Base-by-base conservation (phyloP, 179 eudicot genomes). In the Silene noctiflora region DNA sequence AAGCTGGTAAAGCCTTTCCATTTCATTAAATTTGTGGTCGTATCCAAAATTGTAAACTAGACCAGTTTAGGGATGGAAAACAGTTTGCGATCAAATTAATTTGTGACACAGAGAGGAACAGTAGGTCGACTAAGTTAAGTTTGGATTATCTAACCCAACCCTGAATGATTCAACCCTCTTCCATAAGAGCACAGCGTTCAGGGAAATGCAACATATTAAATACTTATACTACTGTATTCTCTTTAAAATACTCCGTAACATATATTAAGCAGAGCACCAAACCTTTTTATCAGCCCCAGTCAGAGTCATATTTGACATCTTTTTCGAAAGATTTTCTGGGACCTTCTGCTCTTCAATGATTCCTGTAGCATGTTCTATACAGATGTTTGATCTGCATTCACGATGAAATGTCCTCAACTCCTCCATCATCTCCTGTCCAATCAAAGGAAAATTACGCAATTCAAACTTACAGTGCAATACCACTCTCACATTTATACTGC, bases 331-430 rank as follows among this genome's bases (percentile, higher is more conserved):
- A 76, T 87, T 85, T 78, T 94, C 97, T 0, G 98, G 92, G 80
- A 83, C 89, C 83, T 94, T 89, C 86, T 90, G 89, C 77, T 89
- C 90, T 84, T 94, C 98, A 77, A 88, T 85, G 55, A 94, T 87
- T 71, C 93, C 96, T 46, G 86, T 81, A 80, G 97, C 97, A 80
- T 92, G 98, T 84, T 92, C 98, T 77, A 92, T 90, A 81, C 98
- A 94, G 68, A 87, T 89, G 81, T 84, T 90, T 75, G 94, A 84
- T 89, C 98, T 87, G 82, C 94, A 82, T 27, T 87, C 88, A 19
- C 80, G 76, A 58, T 79, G 87, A 46, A 94, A 78, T 63, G 79
- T 78, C 85, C 81, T 88, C 91, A 94, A 81, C 79, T 89, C 91
- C 83, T 86, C 87, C 77, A 86, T 51, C 79, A 88, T 76, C 20